Conservation (phyloP, 2,329 filamentous ascomycete species). For the Leptosphaerulina australis region DNA sequence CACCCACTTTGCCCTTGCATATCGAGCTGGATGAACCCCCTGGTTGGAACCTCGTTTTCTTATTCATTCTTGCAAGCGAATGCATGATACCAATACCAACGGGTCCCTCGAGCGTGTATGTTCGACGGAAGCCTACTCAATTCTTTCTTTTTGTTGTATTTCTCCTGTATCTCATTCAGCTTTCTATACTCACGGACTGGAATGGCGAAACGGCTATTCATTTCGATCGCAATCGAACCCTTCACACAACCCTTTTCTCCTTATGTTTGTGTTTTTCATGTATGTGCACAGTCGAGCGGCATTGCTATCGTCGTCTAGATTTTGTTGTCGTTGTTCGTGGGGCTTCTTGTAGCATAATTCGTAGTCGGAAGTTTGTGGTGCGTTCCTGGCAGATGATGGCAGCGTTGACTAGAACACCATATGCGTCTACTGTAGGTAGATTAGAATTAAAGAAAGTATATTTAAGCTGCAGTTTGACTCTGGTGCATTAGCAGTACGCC, state of each 20-base stretch:
- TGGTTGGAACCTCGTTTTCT: not conserved
- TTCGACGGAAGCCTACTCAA: too few relatives aligned
- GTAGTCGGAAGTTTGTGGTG: too few relatives aligned
- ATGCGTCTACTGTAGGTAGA: too few relatives aligned
- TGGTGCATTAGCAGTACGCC: too few relatives aligned
- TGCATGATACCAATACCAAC: constrained; percentile 21
- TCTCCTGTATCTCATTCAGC: not conserved
- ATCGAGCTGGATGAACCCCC: constrained; percentile 8
- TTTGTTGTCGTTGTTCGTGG: not conserved
- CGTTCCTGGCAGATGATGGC: too few relatives aligned
- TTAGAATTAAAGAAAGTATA: too few relatives aligned
- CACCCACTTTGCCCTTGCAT: constrained; percentile 18
- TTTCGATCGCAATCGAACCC: not conserved
- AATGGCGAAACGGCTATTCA: constrained; percentile 8
- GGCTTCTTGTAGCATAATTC: too few relatives aligned
- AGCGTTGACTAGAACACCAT: too few relatives aligned
- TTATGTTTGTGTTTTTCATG: not conserved
- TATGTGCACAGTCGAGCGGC: constrained; percentile 8
- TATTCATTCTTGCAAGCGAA: constrained; percentile 19
- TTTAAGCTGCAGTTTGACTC: too few relatives aligned
- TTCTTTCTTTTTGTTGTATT: constrained; percentile 9
- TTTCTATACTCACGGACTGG: constrained; percentile 1
- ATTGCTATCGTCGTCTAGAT: constrained; percentile 14
- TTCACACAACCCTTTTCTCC: not conserved
- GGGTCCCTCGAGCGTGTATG: not conserved